Percentiles rank a stretch among this genome's conserved stretches.
These are phyloP conservation scores for Ganoderma lingzhi DNA, from an alignment of 1,284 basidiomycete species.

Conservation along the genomic window DNA sequence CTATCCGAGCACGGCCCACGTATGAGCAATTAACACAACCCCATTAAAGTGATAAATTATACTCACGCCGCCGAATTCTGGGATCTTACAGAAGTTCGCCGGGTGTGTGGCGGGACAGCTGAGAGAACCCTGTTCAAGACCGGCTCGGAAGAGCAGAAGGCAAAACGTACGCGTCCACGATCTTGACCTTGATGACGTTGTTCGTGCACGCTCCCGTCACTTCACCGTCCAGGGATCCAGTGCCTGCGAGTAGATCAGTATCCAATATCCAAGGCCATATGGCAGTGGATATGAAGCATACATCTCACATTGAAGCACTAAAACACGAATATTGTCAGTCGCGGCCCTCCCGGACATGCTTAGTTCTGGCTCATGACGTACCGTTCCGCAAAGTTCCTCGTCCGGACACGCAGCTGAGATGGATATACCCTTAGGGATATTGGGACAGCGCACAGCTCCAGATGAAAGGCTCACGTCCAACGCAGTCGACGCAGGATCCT, in stretches of 20 bases:
- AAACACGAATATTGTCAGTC: not conserved
- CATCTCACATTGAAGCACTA: conserved; percentile 38
- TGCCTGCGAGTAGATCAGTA: conserved; percentile 26
- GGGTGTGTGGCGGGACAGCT: conserved; percentile 41
- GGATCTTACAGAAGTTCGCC: conserved; percentile 42
- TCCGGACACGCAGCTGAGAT: conserved; percentile 37
- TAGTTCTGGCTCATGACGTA: conserved; percentile 8
- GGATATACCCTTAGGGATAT: not conserved
- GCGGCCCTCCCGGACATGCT: not conserved
- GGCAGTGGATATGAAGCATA: not conserved
- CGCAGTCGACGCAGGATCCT: conserved; percentile 42
- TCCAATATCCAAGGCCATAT: not conserved
- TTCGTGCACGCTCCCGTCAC: conserved; percentile 37
- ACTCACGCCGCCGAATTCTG: conserved; percentile 39
- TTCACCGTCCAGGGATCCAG: conserved; percentile 39
- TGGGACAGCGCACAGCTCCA: no score
- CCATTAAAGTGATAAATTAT: not conserved
- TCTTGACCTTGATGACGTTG: conserved; percentile 40
- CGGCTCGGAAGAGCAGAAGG: not conserved
- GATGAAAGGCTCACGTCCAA: conserved; percentile 32
- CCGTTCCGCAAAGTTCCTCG: conserved; percentile 36
- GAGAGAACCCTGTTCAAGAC: not conserved
- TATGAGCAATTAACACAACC: not conserved
- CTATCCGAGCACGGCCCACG: conserved; percentile 13
- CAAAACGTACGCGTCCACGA: conserved; percentile 39